phyloP scores from a whole-genome alignment of 805 yeast species.

The Schizosaccharomyces cryophilus region DNA sequence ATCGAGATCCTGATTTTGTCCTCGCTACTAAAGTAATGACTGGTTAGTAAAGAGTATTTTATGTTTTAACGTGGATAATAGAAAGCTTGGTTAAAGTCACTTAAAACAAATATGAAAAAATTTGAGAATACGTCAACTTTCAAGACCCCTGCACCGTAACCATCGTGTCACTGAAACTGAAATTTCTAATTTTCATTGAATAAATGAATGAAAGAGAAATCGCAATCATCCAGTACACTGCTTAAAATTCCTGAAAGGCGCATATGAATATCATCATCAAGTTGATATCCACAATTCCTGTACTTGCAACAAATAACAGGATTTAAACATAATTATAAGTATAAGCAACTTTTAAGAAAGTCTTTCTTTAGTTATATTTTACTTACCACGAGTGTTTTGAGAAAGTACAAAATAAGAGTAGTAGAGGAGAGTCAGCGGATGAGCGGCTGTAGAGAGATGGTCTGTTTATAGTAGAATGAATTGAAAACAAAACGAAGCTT shows the following conservation, averaged over 20 bases:
- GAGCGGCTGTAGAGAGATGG: too few relatives aligned
- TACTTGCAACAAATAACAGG: too few relatives aligned
- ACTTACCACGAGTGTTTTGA: too few relatives aligned
- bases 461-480: too few relatives aligned
- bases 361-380: too few relatives aligned
- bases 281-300: not conserved
- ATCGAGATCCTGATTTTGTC: not conserved
- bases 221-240: not conserved
- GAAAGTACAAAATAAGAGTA: too few relatives aligned
- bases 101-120: not conserved
- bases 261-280: not conserved
- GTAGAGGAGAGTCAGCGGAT: too few relatives aligned
- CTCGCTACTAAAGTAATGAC: not conserved
- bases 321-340: too few relatives aligned
- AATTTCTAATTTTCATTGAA: not conserved
- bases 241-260: not conserved
- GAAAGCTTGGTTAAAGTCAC: not conserved
- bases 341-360: too few relatives aligned
- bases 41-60: not conserved
- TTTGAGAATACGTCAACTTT: not conserved
- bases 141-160: conserved; percentile 2
- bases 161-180: not conserved
- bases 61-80: not conserved
- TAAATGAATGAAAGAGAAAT: not conserved
- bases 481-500: too few relatives aligned